These are phyloP conservation scores for Sutorius eximius DNA, from an alignment of 1,284 basidiomycete species.

Conservation along the genomic window DNA sequence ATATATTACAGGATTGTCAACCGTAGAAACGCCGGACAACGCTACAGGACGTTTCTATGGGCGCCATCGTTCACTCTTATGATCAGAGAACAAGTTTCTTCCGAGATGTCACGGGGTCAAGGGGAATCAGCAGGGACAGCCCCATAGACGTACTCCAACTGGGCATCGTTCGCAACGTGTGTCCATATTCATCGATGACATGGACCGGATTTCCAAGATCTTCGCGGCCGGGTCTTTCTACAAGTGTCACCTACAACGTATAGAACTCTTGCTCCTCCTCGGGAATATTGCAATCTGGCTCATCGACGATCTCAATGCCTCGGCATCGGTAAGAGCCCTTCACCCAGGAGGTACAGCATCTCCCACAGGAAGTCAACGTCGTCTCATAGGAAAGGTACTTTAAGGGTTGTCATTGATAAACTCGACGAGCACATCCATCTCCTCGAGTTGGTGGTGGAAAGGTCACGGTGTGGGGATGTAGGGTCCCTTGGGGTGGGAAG, in stretches of 20 bases:
- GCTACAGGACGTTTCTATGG: neutral
- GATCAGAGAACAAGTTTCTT: neutral
- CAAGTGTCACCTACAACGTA: neutral
- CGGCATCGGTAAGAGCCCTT: constrained; percentile 10
- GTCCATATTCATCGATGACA: neutral
- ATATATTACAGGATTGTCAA: neutral
- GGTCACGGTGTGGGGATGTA: too few species aligned
- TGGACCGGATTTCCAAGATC: neutral
- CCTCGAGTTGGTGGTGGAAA: too few species aligned
- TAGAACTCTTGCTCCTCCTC: neutral
- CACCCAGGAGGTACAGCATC: too few species aligned
- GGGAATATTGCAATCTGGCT: neutral
- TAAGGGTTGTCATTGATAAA: too few species aligned
- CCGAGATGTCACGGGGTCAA: neutral
- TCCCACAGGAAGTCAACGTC: too few species aligned
- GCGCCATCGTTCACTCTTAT: neutral
- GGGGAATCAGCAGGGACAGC: neutral
- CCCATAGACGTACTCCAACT: neutral
- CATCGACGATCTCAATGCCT: neutral
- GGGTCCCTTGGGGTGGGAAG: too few species aligned
- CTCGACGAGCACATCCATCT: too few species aligned
- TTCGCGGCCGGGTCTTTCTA: neutral
- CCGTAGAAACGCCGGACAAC: neutral
- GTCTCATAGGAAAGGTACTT: too few species aligned
- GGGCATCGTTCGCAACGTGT: neutral